Evolutionary conservation across 768 basidiomycete species (phyloP).

Genomic region (Clavulina sp.): DNA sequence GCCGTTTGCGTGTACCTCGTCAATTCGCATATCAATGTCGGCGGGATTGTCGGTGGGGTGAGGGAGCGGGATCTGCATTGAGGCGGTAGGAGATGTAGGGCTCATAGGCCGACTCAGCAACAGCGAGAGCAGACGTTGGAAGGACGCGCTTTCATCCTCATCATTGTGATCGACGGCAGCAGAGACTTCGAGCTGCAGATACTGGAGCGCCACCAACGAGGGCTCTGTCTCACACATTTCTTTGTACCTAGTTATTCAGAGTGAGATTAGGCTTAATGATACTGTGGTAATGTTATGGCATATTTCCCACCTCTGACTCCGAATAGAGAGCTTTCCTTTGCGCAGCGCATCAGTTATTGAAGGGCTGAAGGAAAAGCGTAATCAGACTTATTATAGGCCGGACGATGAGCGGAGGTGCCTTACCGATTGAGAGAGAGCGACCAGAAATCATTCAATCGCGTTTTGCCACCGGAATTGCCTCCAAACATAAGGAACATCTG

Average conservation of each 20-base stretch:
- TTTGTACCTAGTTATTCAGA: constrained; percentile 48
- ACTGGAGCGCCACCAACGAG: constrained; percentile 47
- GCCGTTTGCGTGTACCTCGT: neutral
- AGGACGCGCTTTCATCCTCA: constrained; percentile 39
- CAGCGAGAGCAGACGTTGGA: constrained; percentile 39
- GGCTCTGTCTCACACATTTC: constrained; percentile 56
- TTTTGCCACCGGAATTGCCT: constrained; percentile 40
- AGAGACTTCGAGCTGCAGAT: constrained; percentile 52
- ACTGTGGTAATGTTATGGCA: too few species aligned
- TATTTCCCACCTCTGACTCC: constrained; percentile 43
- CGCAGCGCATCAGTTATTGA: constrained; percentile 44
- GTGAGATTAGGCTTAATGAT: too few species aligned
- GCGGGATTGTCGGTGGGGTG: neutral
- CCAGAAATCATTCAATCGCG: constrained; percentile 66
- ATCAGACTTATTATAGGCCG: neutral
- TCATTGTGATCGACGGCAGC: constrained; percentile 54
- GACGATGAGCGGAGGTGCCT: constrained; percentile 10
- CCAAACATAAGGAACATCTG: constrained; percentile 54
- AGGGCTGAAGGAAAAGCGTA: constrained; percentile 26
- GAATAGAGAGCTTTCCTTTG: constrained; percentile 41
- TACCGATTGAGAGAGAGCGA: constrained; percentile 50
- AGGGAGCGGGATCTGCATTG: neutral
- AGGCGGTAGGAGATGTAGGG: neutral
- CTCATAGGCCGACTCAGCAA: neutral
- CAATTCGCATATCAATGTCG: neutral